A percentile compares a stretch with the other conserved stretches of the same genome.
phyloP scores from a whole-genome alignment of 2,329 filamentous ascomycete species.

The Sclerotinia minor region DNA sequence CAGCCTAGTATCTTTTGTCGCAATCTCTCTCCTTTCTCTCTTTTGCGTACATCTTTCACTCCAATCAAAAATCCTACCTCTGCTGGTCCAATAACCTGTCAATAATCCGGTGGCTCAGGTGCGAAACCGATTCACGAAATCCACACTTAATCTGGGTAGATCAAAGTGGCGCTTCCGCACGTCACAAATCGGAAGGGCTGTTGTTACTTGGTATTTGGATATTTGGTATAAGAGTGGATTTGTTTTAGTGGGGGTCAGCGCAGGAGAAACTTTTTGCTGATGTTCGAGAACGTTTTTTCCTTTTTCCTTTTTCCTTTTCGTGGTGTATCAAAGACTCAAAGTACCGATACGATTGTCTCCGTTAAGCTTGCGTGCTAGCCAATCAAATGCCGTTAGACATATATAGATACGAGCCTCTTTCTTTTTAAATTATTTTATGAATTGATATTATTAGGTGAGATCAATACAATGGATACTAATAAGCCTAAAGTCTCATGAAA shows the following conservation, averaged over 20 bases:
- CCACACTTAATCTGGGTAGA: slow-evolving; percentile 22
- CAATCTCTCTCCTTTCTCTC: slow-evolving; percentile 18
- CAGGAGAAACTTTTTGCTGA: slow-evolving; percentile 13
- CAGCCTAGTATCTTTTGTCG: slow-evolving; percentile 16
- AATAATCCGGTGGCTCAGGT: slow-evolving; percentile 20
- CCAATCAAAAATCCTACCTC: slow-evolving; percentile 6
- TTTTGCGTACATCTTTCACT: slow-evolving; percentile 14
- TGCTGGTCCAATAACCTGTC: background rate
- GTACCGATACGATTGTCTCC: slow-evolving; percentile 1
- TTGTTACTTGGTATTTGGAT: background rate
- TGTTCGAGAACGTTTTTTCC: slow-evolving; percentile 14
- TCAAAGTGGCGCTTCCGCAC: slow-evolving; percentile 24
- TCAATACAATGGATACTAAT: background rate
- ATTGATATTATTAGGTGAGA: background rate
- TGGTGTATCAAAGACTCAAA: slow-evolving; percentile 10
- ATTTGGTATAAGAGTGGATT: background rate
- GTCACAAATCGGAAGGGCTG: slow-evolving; percentile 23
- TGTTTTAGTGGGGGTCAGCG: background rate
- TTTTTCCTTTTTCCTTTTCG: background rate
- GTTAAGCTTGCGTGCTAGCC: background rate
- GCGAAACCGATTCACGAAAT: slow-evolving; percentile 7
- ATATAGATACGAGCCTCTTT: slow-evolving; percentile 1
- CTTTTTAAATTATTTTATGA: too few species aligned
- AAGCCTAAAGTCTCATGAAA: too few species aligned
- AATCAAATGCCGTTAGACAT: background rate